phyloP scores from a whole-genome alignment of 345 rosid species.

The Trapa incisa region DNA sequence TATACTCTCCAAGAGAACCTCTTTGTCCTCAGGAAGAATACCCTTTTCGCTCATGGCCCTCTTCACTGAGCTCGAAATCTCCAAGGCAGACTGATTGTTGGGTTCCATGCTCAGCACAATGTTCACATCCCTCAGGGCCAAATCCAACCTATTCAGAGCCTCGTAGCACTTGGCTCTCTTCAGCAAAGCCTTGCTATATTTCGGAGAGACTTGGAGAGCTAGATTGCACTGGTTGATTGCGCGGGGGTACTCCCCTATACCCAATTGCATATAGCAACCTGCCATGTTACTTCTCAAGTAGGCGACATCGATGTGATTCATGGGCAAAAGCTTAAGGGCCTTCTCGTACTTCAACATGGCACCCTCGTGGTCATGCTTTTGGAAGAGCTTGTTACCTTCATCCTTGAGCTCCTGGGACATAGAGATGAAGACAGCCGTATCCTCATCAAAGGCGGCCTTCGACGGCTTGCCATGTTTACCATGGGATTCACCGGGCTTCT shows the following conservation, averaged over 20 bases:
- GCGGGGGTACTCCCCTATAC: conserved; percentile 85
- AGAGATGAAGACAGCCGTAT: conserved; percentile 77
- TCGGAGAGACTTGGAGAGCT: conserved; percentile 83
- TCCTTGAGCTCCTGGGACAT: conserved; percentile 92
- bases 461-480: conserved; percentile 36
- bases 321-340: conserved; percentile 81
- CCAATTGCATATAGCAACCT: conserved; percentile 89
- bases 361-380: conserved; percentile 89
- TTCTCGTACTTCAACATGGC: conserved; percentile 88
- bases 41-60: conserved; percentile 56
- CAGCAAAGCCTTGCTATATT: conserved; percentile 74
- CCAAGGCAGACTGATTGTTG: conserved; percentile 56
- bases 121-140: conserved; percentile 78
- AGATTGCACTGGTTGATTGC: conserved; percentile 81
- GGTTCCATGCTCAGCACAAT: conserved; percentile 75
- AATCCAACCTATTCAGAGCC: conserved; percentile 72
- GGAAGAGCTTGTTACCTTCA: conserved; percentile 80
- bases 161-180: conserved; percentile 79
- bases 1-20: conserved; percentile 32
- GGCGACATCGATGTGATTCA: conserved; percentile 68
- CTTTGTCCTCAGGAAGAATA: conserved; percentile 49
- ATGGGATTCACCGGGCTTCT: conserved; percentile 12
- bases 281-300: conserved; percentile 82
- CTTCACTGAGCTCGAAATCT: conserved; percentile 57
- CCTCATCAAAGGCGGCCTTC: conserved; percentile 74